Evolutionary conservation across 2,329 filamentous ascomycete genomes (phyloP).

Genomic region (Hypocrella siamensis): DNA sequence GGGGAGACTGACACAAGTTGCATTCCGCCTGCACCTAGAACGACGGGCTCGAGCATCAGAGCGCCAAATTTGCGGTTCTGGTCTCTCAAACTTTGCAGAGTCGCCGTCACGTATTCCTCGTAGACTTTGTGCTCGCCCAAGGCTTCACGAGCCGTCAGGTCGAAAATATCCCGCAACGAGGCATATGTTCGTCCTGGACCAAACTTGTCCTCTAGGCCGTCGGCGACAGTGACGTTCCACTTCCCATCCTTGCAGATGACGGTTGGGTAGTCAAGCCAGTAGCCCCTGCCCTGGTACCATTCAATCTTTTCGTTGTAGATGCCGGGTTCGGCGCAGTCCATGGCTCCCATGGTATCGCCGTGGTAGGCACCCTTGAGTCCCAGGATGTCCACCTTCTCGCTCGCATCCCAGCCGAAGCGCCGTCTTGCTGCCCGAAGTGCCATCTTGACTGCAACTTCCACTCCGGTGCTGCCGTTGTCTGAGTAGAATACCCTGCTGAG

Average conservation of each 20-base stretch:
- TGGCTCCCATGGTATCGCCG: constrained; percentile 75
- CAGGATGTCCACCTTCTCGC: constrained; percentile 47
- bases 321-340: constrained; percentile 70
- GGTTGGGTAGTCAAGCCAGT: constrained; percentile 68
- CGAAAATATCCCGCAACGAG: constrained; percentile 42
- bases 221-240: constrained; percentile 49
- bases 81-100: constrained; percentile 32
- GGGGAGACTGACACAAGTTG: constrained; percentile 46
- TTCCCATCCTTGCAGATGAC: constrained; percentile 49
- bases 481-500: constrained; percentile 64
- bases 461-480: constrained; percentile 70
- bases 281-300: constrained; percentile 67
- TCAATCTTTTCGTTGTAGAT: constrained; percentile 71
- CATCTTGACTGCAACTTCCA: constrained; percentile 80
- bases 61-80: constrained; percentile 57
- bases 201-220: constrained; percentile 27
- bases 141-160: constrained; percentile 31
- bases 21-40: constrained; percentile 77
- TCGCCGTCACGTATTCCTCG: constrained; percentile 38
- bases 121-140: constrained; percentile 36
- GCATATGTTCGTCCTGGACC: constrained; percentile 26
- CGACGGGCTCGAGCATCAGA: constrained; percentile 63
- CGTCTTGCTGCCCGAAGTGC: constrained; percentile 51
- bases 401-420: constrained; percentile 49
- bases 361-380: constrained; percentile 73